Percentiles rank a stretch among this genome's conserved stretches.
Evolutionary conservation across 305 asterid species (phyloP).

Genomic region (Ajuga reptans): DNA sequence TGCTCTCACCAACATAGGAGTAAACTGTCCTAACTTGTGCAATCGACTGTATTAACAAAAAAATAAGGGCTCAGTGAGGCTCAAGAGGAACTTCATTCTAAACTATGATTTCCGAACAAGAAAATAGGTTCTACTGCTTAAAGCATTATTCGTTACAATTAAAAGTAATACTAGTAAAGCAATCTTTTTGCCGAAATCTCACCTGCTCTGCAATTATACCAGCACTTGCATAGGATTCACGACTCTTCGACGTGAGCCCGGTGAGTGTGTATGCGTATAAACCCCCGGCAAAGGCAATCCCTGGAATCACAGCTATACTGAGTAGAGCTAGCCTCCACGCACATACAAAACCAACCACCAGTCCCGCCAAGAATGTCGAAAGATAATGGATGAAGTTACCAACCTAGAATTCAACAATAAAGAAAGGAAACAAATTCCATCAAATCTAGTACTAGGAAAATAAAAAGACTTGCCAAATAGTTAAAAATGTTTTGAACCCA

Average conservation of each 20-base stretch:
- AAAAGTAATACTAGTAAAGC: neutral
- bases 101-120: neutral
- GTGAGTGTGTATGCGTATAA: constrained; percentile 88
- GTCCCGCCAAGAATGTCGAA: constrained; percentile 92
- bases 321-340: constrained; percentile 95
- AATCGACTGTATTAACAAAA: constrained; percentile 54
- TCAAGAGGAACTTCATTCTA: neutral
- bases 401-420: constrained; percentile 43
- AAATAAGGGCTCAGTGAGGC: neutral
- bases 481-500: neutral
- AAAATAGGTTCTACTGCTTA: neutral
- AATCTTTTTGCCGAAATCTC: constrained; percentile 20
- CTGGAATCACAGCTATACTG: constrained; percentile 97
- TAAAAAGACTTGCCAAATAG: neutral
- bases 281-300: constrained; percentile 97
- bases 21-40: constrained; percentile 97
- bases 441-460: neutral
- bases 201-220: constrained; percentile 98
- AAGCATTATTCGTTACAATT: neutral
- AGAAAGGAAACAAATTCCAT: neutral
- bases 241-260: constrained; percentile 92
- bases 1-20: constrained; percentile 85
- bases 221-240: constrained; percentile 94
- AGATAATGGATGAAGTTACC: constrained; percentile 97
- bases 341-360: constrained; percentile 96